Percentiles rank a stretch among this genome's conserved stretches.
phyloP scores from a whole-genome alignment of 2,329 filamentous ascomycete genomes.

The Epichloe sibirici region DNA sequence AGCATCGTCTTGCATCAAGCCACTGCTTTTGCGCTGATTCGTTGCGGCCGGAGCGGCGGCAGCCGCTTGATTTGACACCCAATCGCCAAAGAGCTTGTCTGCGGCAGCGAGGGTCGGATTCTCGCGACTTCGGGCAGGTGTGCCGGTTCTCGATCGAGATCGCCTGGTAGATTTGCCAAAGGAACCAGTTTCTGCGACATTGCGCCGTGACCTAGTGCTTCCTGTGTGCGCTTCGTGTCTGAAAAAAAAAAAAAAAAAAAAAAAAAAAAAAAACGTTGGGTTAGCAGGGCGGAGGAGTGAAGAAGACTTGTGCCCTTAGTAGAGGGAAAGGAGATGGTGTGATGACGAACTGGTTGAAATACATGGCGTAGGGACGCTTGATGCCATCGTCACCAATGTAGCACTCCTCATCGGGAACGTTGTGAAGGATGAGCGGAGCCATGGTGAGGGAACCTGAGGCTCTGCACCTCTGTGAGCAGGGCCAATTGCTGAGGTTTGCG shows the following conservation, averaged over 20 bases:
- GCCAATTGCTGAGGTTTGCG: neutral
- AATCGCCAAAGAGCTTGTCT: conserved; percentile 49
- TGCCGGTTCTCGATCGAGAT: conserved; percentile 50
- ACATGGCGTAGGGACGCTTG: conserved; percentile 53
- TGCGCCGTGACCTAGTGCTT: conserved; percentile 37
- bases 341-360: conserved; percentile 45
- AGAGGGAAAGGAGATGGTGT: neutral
- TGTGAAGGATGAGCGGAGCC: conserved; percentile 55
- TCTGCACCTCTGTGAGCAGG: neutral
- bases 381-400: conserved; percentile 54
- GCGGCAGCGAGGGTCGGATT: conserved; percentile 50
- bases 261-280: neutral
- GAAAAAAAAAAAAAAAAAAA: neutral
- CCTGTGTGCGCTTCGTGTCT: conserved; percentile 42
- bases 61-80: conserved; percentile 38
- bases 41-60: conserved; percentile 15
- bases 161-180: conserved; percentile 56
- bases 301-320: conserved; percentile 5
- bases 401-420: conserved; percentile 56
- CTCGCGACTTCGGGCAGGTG: conserved; percentile 40
- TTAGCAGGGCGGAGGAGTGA: neutral
- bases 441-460: conserved; percentile 23
- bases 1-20: conserved; percentile 28
- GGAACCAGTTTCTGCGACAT: conserved; percentile 48
- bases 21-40: conserved; percentile 24